These are phyloP conservation scores for Rasamsonia emersonii DNA, from an alignment of 2,329 filamentous ascomycete species.

Conservation along the genomic window DNA sequence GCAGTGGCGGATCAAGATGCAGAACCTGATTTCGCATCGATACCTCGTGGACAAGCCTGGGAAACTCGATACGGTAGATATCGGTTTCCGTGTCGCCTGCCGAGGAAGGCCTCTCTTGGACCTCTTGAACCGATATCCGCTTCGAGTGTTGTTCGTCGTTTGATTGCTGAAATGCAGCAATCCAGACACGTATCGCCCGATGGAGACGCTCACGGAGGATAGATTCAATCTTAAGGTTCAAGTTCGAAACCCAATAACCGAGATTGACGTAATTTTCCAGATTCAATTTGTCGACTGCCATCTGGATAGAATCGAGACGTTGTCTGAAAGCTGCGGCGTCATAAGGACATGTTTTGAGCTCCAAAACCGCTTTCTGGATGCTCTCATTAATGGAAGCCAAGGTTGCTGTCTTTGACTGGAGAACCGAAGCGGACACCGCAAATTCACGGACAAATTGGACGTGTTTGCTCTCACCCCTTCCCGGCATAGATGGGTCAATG, in stretches of 20 bases:
- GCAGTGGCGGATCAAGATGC: conserved; percentile 86
- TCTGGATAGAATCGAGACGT: conserved; percentile 77
- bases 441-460: conserved; percentile 96
- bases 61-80: conserved; percentile 33
- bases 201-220: conserved; percentile 76
- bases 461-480: conserved; percentile 76
- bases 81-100: conserved; percentile 20
- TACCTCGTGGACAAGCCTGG: conserved; percentile 70
- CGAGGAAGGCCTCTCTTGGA: conserved; percentile 10
- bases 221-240: conserved; percentile 77
- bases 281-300: conserved; percentile 90
- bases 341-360: conserved; percentile 79
- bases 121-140: conserved; percentile 15
- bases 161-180: conserved; percentile 65
- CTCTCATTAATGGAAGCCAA: conserved; percentile 72
- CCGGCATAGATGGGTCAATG: conserved; percentile 49
- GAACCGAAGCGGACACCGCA: conserved; percentile 71
- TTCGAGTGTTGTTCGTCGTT: conserved; percentile 20
- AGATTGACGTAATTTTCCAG: conserved; percentile 94
- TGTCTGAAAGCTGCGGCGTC: conserved; percentile 69
- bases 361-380: conserved; percentile 69
- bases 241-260: conserved; percentile 74
- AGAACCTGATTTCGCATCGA: conserved; percentile 98
- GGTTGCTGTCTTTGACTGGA: conserved; percentile 79
- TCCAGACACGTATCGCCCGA: conserved; percentile 78